Conservation (phyloP, 108 stramenopile species). For the Hondaea fermentalgiana region DNA sequence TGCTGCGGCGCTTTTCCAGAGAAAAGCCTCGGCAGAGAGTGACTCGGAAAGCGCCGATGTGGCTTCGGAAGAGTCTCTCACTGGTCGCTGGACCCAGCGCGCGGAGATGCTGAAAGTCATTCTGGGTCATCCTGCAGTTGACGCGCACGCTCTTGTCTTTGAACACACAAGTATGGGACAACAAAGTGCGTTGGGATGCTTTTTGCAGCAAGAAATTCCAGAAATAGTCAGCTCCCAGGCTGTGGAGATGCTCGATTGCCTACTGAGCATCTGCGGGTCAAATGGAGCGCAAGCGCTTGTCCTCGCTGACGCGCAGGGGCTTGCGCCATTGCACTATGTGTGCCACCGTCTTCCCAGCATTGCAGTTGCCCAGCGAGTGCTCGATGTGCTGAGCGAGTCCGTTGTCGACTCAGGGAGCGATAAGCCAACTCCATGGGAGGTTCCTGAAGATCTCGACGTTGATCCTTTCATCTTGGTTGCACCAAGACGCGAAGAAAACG, state of each 20-base stretch:
- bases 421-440: not conserved
- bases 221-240: not conserved
- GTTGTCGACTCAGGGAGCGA: not conserved
- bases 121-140: not conserved
- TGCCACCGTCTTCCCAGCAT: not conserved
- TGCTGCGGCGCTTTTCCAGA: too few species aligned
- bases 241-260: not conserved
- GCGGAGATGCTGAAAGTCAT: not conserved
- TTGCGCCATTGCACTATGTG: not conserved
- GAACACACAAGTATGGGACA: not conserved
- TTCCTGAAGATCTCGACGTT: not conserved
- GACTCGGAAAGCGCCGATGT: too few species aligned
- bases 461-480: not conserved
- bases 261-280: not conserved
- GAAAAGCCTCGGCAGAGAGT: too few species aligned
- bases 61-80: too few species aligned
- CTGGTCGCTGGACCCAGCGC: not conserved
- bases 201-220: not conserved
- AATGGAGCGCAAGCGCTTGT: not conserved
- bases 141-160: not conserved
- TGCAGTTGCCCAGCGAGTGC: not conserved
- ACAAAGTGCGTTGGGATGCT: not conserved
- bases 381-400: not conserved
- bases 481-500: not conserved
- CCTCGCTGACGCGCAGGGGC: not conserved